Evolutionary conservation across 805 yeast genomes (phyloP).

Genomic region (Metschnikowia lochheadii): DNA sequence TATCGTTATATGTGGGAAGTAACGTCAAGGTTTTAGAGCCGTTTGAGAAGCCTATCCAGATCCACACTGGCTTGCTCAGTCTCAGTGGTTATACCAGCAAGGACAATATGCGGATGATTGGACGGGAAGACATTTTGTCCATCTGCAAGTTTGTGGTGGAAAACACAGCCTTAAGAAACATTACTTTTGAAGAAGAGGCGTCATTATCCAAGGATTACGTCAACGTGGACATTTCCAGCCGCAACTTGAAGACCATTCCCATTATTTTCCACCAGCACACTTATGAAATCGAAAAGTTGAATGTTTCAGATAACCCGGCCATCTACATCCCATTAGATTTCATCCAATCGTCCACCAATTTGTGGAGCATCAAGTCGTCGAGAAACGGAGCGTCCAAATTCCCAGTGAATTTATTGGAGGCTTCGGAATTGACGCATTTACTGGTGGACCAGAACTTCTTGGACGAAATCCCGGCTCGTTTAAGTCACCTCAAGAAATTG

Average conservation of each 20-base stretch:
- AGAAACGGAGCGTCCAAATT: constrained; percentile 69
- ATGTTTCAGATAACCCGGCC: constrained; percentile 84
- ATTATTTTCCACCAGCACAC: constrained; percentile 76
- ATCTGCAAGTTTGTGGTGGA: constrained; percentile 76
- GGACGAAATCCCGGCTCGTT: constrained; percentile 53
- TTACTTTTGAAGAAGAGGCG: constrained; percentile 69
- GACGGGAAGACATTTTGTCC: constrained; percentile 78
- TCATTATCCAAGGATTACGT: constrained; percentile 60
- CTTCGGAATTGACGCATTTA: constrained; percentile 59
- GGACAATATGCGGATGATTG: constrained; percentile 75
- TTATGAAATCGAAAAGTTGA: constrained; percentile 72
- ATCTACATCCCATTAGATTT: constrained; percentile 80
- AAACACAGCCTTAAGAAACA: constrained; percentile 54
- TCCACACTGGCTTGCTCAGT: constrained; percentile 68
- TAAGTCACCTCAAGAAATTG: constrained; percentile 51
- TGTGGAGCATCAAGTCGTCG: constrained; percentile 63
- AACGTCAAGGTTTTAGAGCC: constrained; percentile 67
- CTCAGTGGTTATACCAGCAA: constrained; percentile 74
- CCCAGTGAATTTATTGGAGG: constrained; percentile 70
- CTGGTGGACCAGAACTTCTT: constrained; percentile 79
- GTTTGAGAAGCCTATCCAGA: constrained; percentile 70
- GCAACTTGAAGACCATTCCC: constrained; percentile 81
- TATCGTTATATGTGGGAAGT: constrained; percentile 73
- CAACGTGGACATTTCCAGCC: constrained; percentile 66
- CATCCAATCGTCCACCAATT: constrained; percentile 73